Base-by-base conservation (phyloP, 2,329 filamentous ascomycete species). In the Pyricularia pennisetigena region DNA sequence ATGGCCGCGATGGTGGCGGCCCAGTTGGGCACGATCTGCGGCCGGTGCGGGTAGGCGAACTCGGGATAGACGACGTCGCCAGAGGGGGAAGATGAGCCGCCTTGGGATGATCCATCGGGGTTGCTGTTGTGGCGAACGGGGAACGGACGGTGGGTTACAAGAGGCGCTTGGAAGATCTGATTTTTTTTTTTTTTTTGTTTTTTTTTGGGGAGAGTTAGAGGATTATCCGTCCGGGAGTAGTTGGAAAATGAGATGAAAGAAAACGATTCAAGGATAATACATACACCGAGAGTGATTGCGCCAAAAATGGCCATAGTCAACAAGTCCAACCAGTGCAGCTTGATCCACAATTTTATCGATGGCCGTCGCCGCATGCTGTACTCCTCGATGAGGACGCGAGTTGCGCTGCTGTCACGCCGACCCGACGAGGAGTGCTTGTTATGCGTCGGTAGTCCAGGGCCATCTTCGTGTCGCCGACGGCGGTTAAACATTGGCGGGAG, bases 11-110 rank as follows among this genome's bases (percentile, higher is more conserved):
- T 77, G 1, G 89, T 89, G 10, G 89, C 88, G 1, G 85, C 81
- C 86, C 86, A 91, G 74, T 90, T 91, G 29, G 90, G 89, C 8
- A 92, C 77, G 73, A 91, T 90, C 73, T 91, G 88, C 64, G 88
- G 85, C 70, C 90, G 86, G 29, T 90, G 77, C 0, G 90, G 89
- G 74, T 91, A 92, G 29, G 88, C 89, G 71, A 91, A 91, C 69
- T 91, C 75, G 0, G 90, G 90, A 71, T 88, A 85, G 64, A 92
- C 88, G 61, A 92, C 82, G 74, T 91, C 86, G 69, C 88, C 87
- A 71, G 87, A 83, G 5, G 78, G 74, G 28, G 65, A 26, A 4
- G 24, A 62, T 26, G 59, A 62, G 12, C 59, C 41, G 20, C 30
- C 30, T 32, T 32, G 30, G 5, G 30, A 32, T 4, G 30, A 5